A percentile compares a stretch with the other conserved stretches of the same genome.
phyloP scores from a whole-genome alignment of 805 yeast genomes.

The Jamesozyma spencerorum region DNA sequence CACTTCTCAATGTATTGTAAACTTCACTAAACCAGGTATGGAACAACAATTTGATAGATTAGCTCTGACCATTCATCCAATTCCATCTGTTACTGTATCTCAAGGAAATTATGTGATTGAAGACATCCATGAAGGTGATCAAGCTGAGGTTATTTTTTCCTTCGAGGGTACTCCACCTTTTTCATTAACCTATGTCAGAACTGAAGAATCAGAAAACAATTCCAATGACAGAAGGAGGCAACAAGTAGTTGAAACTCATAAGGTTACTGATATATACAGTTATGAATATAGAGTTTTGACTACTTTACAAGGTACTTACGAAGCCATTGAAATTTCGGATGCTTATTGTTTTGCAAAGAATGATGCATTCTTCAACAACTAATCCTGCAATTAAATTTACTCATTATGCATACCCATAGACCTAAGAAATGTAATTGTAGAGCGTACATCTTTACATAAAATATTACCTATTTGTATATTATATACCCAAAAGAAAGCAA shows the following conservation, averaged over 20 bases:
- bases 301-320: conserved; percentile 85
- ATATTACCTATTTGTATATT: too few relatives aligned
- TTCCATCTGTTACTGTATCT: conserved; percentile 73
- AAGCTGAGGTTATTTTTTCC: conserved; percentile 73
- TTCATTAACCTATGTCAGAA: conserved; percentile 72
- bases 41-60: conserved; percentile 28
- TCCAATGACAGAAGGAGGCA: conserved; percentile 35
- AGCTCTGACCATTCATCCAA: conserved; percentile 39
- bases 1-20: conserved; percentile 60
- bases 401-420: not conserved
- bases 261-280: conserved; percentile 53
- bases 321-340: conserved; percentile 84
- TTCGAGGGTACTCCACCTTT: conserved; percentile 90
- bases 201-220: conserved; percentile 38
- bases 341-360: conserved; percentile 56
- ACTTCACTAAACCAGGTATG: conserved; percentile 37
- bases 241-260: conserved; percentile 52
- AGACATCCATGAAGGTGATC: conserved; percentile 91
- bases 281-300: conserved; percentile 65
- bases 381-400: conserved; percentile 1
- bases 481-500: too few relatives aligned
- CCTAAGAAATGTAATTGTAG: not conserved
- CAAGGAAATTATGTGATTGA: conserved; percentile 69
- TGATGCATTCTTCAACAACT: conserved; percentile 27
- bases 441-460: too few relatives aligned